Base-by-base conservation (phyloP, 192 early-diverging fungal species). In the Podochytrium sp. region DNA sequence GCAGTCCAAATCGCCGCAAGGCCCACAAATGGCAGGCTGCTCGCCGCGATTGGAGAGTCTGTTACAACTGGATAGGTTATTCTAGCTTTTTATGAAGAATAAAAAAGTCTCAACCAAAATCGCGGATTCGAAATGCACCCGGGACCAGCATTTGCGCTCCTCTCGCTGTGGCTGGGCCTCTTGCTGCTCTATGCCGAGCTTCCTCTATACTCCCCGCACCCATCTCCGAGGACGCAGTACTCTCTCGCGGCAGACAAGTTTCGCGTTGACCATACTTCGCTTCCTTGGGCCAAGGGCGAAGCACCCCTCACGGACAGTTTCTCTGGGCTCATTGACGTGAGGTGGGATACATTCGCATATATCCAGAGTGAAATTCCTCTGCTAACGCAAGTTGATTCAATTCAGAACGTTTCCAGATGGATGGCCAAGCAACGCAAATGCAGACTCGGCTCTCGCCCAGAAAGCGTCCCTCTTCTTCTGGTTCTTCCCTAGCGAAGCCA, bases 401-500 rank as follows among this genome's bases (percentile, higher is more conserved):
- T 23, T 2, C 38, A 63, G 61, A 39, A 16, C 61, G 61, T 63
- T 39, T 29, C 64, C 64, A 7, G 64, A 65, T 49, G 64, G 64
- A 50, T 65, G 64, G 64, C 64, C 42, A 61, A 7, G 37, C 34
- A 18, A 16, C n/a, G 25, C n/a, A 65, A 42, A 2, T 10, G 70
- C 34, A 18, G 23, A 35, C 38, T 34, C 18, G 16, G n/a, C 1
- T 35, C n/a, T n/a, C n/a, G n/a, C n/a, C n/a, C n/a, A n/a, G 23
- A n/a, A 49, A 10, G 74, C 74, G 29, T 58, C 49, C 34, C 49
- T 71, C 10, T 85, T 85, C 61, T 95, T 92, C 78, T 92, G 92
- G 92, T 95, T 84, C 71, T 92, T 95, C 64, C 93, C 93, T 0
- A 88, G 90, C 10, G 83, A 89, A 63, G 79, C 85, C 27, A 10